Evolutionary conservation across 2,329 filamentous ascomycete species (phyloP).

Genomic region (Colletotrichum zoysiae): DNA sequence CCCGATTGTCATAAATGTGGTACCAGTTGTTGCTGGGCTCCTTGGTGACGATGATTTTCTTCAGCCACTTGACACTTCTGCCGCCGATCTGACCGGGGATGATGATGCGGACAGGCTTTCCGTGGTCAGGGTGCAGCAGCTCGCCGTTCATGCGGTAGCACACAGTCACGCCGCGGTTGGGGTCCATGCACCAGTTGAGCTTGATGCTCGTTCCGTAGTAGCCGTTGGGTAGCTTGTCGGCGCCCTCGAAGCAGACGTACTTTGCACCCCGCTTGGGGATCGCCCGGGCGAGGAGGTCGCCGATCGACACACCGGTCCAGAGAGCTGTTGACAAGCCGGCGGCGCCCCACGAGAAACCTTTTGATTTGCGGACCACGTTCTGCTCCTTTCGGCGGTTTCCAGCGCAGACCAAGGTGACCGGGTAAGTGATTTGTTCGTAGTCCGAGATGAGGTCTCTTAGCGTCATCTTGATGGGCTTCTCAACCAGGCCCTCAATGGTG

Average conservation of each 20-base stretch:
- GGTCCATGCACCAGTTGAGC: conserved; percentile 88
- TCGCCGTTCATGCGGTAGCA: conserved; percentile 94
- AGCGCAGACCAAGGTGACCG: conserved; percentile 90
- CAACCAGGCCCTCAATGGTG: conserved; percentile 85
- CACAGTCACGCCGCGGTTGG: conserved; percentile 85
- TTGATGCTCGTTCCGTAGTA: conserved; percentile 91
- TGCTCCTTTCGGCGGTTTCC: conserved; percentile 95
- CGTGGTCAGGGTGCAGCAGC: conserved; percentile 83
- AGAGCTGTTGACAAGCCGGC: conserved; percentile 88
- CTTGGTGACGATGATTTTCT: conserved; percentile 81
- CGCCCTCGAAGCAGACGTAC: conserved; percentile 93
- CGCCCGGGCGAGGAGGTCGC: conserved; percentile 77
- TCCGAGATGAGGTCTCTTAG: conserved; percentile 78
- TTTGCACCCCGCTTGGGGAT: conserved; percentile 76
- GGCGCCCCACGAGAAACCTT: conserved; percentile 94
- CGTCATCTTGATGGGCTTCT: conserved; percentile 78
- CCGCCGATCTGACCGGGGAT: conserved; percentile 94
- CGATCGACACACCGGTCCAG: conserved; percentile 85
- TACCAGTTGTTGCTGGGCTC: conserved; percentile 93
- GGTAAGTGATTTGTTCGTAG: conserved; percentile 86
- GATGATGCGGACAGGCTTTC: conserved; percentile 83
- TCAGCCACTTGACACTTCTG: conserved; percentile 93
- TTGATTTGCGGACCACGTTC: conserved; percentile 89
- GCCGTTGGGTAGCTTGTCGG: conserved; percentile 88
- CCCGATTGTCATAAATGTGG: conserved; percentile 93